Base-by-base conservation (phyloP, 192 early-diverging fungal species). In the Pilaira anomala region DNA sequence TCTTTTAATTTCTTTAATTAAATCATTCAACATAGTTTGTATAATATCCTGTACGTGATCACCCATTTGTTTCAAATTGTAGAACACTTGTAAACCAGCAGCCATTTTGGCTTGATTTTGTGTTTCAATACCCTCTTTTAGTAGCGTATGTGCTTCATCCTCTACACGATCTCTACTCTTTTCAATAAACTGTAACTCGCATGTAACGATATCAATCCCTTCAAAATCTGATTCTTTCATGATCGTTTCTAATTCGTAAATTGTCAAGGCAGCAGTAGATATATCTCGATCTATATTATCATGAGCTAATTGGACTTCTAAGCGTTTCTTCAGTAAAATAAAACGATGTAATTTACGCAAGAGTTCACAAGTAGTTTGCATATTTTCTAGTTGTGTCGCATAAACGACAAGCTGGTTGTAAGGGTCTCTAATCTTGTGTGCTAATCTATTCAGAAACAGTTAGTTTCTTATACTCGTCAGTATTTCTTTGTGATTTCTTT, bases 171-270 rank as follows among this genome's bases (percentile, higher is more conserved):
- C 59, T 51, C 78, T 77, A 7, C 76, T 66, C 7, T 76, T 60
- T 51, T 71, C 56, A 28, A 91, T 75, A 21, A 75, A 69, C 8
- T 54, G 54, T 16, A 83, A 40, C 54, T 90, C 82, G 4, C 62
- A 63, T 50, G 86, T 83, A 2, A 90, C 80, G 19, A 86, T 71
- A 50, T 84, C 77, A 63, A 91, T 87, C 8, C 87, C 89, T 16
- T 77, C 72, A 56, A 91, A 73, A 69, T 87, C 84, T 1, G 72
- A 68, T 40, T 87, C 87, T 26, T 78, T 62, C 28, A 86, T 54
- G 40, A 90, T 74, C 0, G 51, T 49, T 18, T 85, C 88, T 78
- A 71, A 67, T 74, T 88, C 87, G 52, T 75, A 75, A 24, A 88
- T 41, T 4, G 74, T 84, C 40, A 81, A 66, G 12, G 85, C 85